phyloP scores from a whole-genome alignment of 306 rosid genomes.

The Prunus armeniaca region DNA sequence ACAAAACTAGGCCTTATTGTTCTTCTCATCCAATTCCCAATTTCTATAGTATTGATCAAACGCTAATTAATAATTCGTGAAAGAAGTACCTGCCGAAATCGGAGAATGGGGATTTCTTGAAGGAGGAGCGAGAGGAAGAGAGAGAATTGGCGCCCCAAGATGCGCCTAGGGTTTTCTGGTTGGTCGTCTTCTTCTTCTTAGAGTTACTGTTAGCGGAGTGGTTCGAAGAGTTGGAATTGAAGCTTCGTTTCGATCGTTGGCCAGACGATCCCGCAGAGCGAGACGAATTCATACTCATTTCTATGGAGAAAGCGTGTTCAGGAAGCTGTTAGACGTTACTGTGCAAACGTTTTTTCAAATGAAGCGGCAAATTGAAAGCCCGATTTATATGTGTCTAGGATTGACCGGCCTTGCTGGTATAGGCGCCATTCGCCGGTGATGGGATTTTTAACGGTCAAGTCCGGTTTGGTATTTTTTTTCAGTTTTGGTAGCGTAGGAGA shows the following conservation, averaged over 20 bases:
- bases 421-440: neutral
- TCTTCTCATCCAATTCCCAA: neutral
- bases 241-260: slow-evolving; percentile 49
- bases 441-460: neutral
- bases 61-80: neutral
- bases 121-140: slow-evolving; percentile 57
- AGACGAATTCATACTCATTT: slow-evolving; percentile 57
- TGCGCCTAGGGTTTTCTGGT: slow-evolving; percentile 82
- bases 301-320: neutral
- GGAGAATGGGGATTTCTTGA: slow-evolving; percentile 59
- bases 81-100: slow-evolving; percentile 55
- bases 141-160: slow-evolving; percentile 72
- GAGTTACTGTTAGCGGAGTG: neutral
- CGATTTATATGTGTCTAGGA: neutral
- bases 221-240: slow-evolving; percentile 36
- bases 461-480: neutral
- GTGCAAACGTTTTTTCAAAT: slow-evolving; percentile 19
- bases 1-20: neutral
- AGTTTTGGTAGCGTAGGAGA: too few relatives aligned
- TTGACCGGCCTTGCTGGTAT: too few relatives aligned
- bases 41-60: too few relatives aligned
- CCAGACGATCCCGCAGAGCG: slow-evolving; percentile 51
- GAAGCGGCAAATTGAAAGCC: slow-evolving; percentile 33
- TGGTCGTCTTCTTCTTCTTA: slow-evolving; percentile 36
- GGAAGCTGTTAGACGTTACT: slow-evolving; percentile 3